A percentile compares a stretch with the other conserved stretches of the same genome.
These are phyloP conservation scores for Erodium moschatum DNA, from an alignment of 441 rosid species.

Conservation along the genomic window DNA sequence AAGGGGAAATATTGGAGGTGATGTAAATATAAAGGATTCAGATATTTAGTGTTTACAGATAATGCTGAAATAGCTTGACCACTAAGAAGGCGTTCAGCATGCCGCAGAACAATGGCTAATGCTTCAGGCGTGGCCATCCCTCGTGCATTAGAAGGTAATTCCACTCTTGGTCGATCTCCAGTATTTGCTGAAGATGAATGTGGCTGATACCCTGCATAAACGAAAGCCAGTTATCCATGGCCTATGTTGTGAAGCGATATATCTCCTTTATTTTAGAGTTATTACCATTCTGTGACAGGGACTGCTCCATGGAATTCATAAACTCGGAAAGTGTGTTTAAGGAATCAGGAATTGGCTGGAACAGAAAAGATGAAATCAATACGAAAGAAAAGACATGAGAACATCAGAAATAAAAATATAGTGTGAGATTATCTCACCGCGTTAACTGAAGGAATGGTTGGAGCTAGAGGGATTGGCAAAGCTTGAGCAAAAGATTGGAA, in stretches of 20 bases:
- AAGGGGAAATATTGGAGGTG: neutral
- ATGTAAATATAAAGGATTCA: slow-evolving; percentile 1
- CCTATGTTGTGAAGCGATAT: slow-evolving; percentile 19
- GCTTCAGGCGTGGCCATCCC: slow-evolving; percentile 66
- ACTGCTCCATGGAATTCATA: slow-evolving; percentile 64
- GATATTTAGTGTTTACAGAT: slow-evolving; percentile 43
- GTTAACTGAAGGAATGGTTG: slow-evolving; percentile 60
- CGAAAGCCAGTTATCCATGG: slow-evolving; percentile 23
- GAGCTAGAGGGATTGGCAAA: slow-evolving; percentile 56
- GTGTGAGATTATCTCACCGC: slow-evolving; percentile 31
- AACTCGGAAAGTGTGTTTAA: slow-evolving; percentile 64
- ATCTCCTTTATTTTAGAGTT: slow-evolving; percentile 11
- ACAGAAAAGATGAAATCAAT: slow-evolving; percentile 19
- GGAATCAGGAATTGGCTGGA: slow-evolving; percentile 87
- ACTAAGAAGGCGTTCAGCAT: slow-evolving; percentile 56
- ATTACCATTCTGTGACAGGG: slow-evolving; percentile 61
- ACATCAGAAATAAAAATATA: slow-evolving; percentile 10
- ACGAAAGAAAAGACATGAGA: slow-evolving; percentile 15
- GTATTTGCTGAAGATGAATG: slow-evolving; percentile 33
- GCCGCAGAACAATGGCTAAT: slow-evolving; percentile 52
- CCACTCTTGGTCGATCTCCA: slow-evolving; percentile 34
- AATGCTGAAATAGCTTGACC: slow-evolving; percentile 43
- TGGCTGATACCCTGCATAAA: slow-evolving; percentile 47
- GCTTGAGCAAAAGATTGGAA: slow-evolving; percentile 52
- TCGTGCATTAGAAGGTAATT: slow-evolving; percentile 42